These are phyloP conservation scores for Sugiyamaella novakii DNA, from an alignment of 1,139 yeast genomes.

Conservation along the genomic window DNA sequence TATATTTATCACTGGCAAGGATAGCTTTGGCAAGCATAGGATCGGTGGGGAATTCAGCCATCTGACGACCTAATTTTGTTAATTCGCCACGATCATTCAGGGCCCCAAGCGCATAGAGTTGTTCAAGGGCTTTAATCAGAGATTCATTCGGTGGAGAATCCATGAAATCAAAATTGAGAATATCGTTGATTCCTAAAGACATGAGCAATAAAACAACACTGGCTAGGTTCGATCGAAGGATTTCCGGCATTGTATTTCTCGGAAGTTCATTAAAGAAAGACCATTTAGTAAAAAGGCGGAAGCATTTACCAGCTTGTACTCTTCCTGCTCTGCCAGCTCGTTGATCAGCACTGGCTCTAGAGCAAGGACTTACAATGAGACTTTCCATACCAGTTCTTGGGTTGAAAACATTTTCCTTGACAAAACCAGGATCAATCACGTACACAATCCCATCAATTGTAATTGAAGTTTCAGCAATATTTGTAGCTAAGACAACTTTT, in stretches of 20 bases:
- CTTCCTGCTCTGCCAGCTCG: slow-evolving; percentile 98
- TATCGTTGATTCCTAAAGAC: slow-evolving; percentile 79
- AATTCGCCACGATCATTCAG: slow-evolving; percentile 75
- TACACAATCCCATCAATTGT: slow-evolving; percentile 89
- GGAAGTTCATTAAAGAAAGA: slow-evolving; percentile 79
- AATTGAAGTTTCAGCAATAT: slow-evolving; percentile 95
- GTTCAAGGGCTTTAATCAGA: slow-evolving; percentile 73
- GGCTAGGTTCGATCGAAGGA: slow-evolving; percentile 75
- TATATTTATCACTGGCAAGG: slow-evolving; percentile 59
- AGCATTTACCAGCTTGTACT: slow-evolving; percentile 95
- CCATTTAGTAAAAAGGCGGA: slow-evolving; percentile 83
- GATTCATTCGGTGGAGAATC: slow-evolving; percentile 80
- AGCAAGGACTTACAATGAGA: slow-evolving; percentile 80
- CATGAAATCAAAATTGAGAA: slow-evolving; percentile 82
- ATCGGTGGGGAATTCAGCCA: slow-evolving; percentile 93
- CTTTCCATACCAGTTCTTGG: slow-evolving; percentile 90
- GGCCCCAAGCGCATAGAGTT: slow-evolving; percentile 85
- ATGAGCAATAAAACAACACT: slow-evolving; percentile 72
- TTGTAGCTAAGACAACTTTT: slow-evolving; percentile 91
- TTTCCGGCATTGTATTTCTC: slow-evolving; percentile 83
- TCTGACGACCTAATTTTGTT: slow-evolving; percentile 75
- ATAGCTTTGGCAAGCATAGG: slow-evolving; percentile 84
- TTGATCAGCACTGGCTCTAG: slow-evolving; percentile 93
- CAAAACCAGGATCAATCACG: slow-evolving; percentile 92
- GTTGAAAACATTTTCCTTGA: slow-evolving; percentile 81